Evolutionary conservation across 179 eudicot species (phyloP).

Genomic region (Corrigiola litoralis): DNA sequence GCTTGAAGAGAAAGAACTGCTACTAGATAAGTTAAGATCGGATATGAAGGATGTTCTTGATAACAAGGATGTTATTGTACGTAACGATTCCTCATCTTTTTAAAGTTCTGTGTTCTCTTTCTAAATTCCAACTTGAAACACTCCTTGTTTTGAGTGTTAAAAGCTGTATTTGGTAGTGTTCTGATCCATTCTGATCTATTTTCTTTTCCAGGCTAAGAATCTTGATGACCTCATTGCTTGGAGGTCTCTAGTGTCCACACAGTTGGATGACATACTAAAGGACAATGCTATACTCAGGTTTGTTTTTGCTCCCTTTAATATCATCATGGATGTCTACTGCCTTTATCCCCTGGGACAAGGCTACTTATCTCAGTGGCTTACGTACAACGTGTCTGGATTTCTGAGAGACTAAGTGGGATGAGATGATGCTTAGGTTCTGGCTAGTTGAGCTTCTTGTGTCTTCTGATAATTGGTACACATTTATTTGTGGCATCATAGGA

Average conservation of each 20-base stretch:
- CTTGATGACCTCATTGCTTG: conserved; percentile 42
- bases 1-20: conserved; percentile 33
- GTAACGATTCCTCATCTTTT: conserved; percentile 13
- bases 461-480: no score
- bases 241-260: conserved; percentile 37
- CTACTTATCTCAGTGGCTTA: background rate
- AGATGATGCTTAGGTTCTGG: no score
- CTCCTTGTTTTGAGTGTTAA: background rate
- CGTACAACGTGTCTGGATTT: no score
- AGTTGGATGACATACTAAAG: conserved; percentile 31
- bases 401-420: no score
- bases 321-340: background rate
- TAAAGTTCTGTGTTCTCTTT: background rate
- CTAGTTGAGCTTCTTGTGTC: no score
- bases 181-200: conserved; percentile 4
- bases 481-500: no score
- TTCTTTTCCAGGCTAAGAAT: conserved; percentile 32
- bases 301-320: conserved; percentile 6
- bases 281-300: conserved; percentile 45
- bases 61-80: conserved; percentile 41
- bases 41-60: conserved; percentile 31
- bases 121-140: no score
- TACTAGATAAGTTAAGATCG: conserved; percentile 33
- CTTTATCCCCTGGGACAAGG: background rate
- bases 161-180: background rate